Evolutionary conservation across 805 yeast species (phyloP), one percentile per base, ranked within the genome.

Genomic region (Candida endomychidarum): DNA sequence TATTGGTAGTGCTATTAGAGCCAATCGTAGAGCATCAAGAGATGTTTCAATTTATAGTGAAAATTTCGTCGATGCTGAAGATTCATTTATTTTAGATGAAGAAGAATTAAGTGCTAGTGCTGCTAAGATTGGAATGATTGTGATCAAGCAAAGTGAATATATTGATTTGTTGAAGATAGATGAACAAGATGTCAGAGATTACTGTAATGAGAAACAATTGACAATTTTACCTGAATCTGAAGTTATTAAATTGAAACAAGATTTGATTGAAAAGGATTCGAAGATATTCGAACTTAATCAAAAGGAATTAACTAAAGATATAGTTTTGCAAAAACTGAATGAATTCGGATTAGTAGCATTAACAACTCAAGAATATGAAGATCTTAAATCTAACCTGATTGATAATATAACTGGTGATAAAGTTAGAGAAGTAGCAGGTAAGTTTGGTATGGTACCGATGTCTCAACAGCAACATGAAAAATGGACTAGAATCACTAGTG

Each of bases 261-360:
- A 43, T 8, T 18, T 60, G 18, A 60, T 56, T n/a, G 63, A 59
- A 34, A 59, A 56, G 33, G 70, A 65, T 19, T 48, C 62, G 4
- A 53, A 56, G 30, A 49, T 63, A 6, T 56, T 45, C 37, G 50
- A 47, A 26, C 30, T 43, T 16, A 36, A 45, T 17, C 34, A 32
- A 24, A 18, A 26, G 15, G 35, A 44, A 3, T 15, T 51, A 5
- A 48, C 56, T n/a, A 63, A 56, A 44, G 65, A 54, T 34, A 35
- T 34, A 3, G 34, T 61, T 8, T 42, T 50, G 10, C 54, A 44
- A 14, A 50, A 51, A 24, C 65, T 61, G 52, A 40, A 50, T 5
- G 65, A 61, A 15, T 52, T 56, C 30, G 72, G 65, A 6, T 46
- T 69, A 36, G 59, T 63, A 10, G 42, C 59, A 6, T 40, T 70